Percentiles rank a stretch among this genome's conserved stretches.
phyloP scores from a whole-genome alignment of 805 yeast species.

The Lipomyces kockii region DNA sequence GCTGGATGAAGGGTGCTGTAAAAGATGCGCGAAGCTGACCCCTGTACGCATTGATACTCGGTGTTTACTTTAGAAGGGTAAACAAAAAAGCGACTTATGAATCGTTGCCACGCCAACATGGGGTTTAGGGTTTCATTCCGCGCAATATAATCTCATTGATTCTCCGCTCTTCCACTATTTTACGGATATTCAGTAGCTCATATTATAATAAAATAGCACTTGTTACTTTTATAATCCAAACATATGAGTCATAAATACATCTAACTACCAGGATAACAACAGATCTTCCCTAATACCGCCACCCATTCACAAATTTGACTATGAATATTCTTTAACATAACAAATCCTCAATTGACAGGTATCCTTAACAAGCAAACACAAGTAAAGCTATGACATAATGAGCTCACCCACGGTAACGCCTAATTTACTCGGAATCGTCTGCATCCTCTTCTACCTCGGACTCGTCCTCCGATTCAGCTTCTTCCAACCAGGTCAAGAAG shows the following conservation, averaged over 20 bases:
- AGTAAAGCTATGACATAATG: background rate
- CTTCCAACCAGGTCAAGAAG: conserved; percentile 90
- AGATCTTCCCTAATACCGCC: background rate
- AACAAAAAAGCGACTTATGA: background rate
- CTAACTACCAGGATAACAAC: background rate
- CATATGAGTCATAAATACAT: background rate
- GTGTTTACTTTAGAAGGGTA: background rate
- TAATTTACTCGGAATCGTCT: background rate
- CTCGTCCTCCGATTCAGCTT: conserved; percentile 76
- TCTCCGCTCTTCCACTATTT: too few species aligned
- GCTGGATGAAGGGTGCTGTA: background rate
- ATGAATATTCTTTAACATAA: background rate
- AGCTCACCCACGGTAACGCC: background rate
- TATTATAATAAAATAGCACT: background rate
- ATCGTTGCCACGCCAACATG: background rate
- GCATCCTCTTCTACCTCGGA: conserved; percentile 42
- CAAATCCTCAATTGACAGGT: background rate
- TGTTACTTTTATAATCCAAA: background rate
- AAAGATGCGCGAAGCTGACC: background rate
- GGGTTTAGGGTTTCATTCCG: background rate
- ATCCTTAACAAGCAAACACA: background rate
- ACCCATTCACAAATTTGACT: background rate
- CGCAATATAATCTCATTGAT: too few species aligned
- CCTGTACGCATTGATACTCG: background rate
- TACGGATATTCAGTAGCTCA: background rate